Conservation (phyloP, 192 early-diverging fungal species). For the Umbelopsis ramanniana region DNA sequence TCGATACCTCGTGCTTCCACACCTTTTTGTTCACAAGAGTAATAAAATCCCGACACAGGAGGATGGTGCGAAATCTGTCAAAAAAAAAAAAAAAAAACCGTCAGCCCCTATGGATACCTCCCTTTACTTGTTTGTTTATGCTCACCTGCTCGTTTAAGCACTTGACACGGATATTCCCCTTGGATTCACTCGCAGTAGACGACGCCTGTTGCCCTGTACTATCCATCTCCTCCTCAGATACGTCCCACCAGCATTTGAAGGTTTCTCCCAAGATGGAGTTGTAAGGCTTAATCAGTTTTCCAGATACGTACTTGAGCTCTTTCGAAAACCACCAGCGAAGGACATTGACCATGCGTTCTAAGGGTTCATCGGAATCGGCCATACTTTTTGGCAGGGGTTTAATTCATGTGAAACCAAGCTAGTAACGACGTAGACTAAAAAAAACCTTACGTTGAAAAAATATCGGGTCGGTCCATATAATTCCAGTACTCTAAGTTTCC, state of each 20-base stretch:
- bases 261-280: slow-evolving; percentile 92
- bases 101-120: not conserved
- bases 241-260: slow-evolving; percentile 80
- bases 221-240: slow-evolving; percentile 46
- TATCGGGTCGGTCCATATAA: slow-evolving; percentile 78
- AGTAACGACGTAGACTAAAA: too few species aligned
- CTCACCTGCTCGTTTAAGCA: slow-evolving; percentile 66
- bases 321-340: slow-evolving; percentile 77
- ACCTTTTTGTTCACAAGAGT: slow-evolving; percentile 76
- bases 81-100: slow-evolving; percentile 63
- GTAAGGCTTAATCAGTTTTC: slow-evolving; percentile 83
- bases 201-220: slow-evolving; percentile 47
- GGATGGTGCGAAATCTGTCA: slow-evolving; percentile 92
- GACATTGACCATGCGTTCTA: slow-evolving; percentile 72
- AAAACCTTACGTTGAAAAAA: slow-evolving; percentile 53
- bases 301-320: slow-evolving; percentile 59
- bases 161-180: slow-evolving; percentile 44
- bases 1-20: slow-evolving; percentile 70
- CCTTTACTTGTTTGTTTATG: not conserved
- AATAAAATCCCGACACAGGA: slow-evolving; percentile 83
- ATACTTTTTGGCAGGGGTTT: slow-evolving; percentile 41
- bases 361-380: slow-evolving; percentile 60
- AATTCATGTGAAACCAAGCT: not conserved
- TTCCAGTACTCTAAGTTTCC: slow-evolving; percentile 80
- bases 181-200: slow-evolving; percentile 11